These are phyloP conservation scores for Leishmania aethiopica DNA, from an alignment of 208 protist species.

Conservation along the genomic window DNA sequence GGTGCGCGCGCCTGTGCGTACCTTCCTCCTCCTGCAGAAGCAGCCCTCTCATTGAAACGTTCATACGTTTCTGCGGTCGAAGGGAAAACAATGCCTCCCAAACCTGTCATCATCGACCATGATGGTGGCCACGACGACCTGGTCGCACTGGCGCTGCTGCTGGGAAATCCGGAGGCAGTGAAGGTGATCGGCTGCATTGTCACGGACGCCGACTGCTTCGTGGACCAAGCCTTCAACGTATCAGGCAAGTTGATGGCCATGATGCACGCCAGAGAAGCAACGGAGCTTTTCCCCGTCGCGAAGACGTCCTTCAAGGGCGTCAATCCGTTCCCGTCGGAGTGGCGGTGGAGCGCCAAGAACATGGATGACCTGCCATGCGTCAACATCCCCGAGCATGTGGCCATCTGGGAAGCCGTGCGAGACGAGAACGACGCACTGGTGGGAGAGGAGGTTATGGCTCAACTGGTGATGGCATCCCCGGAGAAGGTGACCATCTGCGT, in stretches of 20 bases:
- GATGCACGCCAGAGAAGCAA: constrained; percentile 50
- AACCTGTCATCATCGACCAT: constrained; percentile 85
- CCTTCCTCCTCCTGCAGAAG: not conserved
- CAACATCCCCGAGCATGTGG: constrained; percentile 62
- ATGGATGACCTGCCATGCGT: constrained; percentile 87
- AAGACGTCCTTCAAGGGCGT: constrained; percentile 74
- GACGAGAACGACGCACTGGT: constrained; percentile 45
- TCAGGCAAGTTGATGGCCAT: constrained; percentile 83
- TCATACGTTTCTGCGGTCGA: not conserved
- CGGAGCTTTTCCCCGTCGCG: constrained; percentile 69
- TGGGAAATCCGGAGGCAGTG: constrained; percentile 73
- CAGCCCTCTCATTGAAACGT: not conserved
- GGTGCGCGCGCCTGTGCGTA: too few relatives aligned
- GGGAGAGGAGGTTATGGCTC: constrained; percentile 83
- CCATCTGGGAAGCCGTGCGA: constrained; percentile 52
- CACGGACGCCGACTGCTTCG: constrained; percentile 87
- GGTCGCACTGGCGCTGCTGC: constrained; percentile 72
- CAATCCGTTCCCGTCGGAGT: constrained; percentile 85
- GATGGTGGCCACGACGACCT: constrained; percentile 89
- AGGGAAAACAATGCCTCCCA: constrained; percentile 23
- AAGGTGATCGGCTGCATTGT: constrained; percentile 83
- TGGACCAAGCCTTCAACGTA: constrained; percentile 69
- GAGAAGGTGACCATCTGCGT: constrained; percentile 88
- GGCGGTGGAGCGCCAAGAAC: constrained; percentile 82
- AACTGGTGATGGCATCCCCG: constrained; percentile 70